Conservation (phyloP, 495 filamentous ascomycete genomes). For the Podospora didyma region DNA sequence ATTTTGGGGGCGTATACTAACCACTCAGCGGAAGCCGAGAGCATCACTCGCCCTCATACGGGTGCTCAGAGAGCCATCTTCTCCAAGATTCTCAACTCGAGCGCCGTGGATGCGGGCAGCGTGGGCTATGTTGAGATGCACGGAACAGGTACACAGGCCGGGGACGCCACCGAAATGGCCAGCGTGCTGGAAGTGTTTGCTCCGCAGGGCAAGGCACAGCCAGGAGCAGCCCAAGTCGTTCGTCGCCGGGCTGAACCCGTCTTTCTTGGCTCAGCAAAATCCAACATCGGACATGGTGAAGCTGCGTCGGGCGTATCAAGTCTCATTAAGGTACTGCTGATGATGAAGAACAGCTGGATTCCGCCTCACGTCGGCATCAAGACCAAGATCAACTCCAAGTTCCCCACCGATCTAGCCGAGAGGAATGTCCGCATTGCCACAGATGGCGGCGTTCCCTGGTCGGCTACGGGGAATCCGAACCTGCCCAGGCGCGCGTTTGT, state of each 20-base stretch:
- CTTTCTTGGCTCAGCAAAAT: constrained; percentile 73
- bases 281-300: constrained; percentile 83
- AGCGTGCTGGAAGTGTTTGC: constrained; percentile 69
- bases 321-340: constrained; percentile 75
- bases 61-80: constrained; percentile 63
- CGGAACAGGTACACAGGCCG: constrained; percentile 75
- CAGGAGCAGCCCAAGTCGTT: constrained; percentile 55
- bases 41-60: constrained; percentile 69
- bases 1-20: constrained; percentile 63
- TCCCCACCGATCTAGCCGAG: constrained; percentile 64
- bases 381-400: constrained; percentile 66
- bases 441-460: no score
- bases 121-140: constrained; percentile 80
- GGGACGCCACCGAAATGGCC: constrained; percentile 69
- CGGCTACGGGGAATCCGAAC: no score
- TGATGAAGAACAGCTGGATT: constrained; percentile 47
- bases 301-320: constrained; percentile 73
- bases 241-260: no score
- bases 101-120: constrained; percentile 57
- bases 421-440: constrained; percentile 62
- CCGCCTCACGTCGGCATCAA: constrained; percentile 63
- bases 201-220: constrained; percentile 59
- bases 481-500: constrained; percentile 50
- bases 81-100: constrained; percentile 57
- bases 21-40: constrained; percentile 65